Percentiles rank a stretch among this genome's conserved stretches.
phyloP scores from a whole-genome alignment of 169 alveolate genomes.

The Plasmodium cynomolgi region DNA sequence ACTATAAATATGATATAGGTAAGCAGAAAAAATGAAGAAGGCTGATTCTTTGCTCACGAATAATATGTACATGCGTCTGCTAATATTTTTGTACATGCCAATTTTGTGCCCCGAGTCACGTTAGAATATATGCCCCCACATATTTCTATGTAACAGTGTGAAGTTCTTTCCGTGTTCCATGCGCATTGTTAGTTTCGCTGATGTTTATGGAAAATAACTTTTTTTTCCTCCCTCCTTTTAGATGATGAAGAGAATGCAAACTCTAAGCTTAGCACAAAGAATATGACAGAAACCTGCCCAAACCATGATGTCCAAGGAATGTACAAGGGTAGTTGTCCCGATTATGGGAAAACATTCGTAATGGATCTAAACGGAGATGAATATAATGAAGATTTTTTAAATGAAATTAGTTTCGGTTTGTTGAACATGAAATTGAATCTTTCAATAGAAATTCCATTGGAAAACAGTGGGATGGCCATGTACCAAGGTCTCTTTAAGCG shows the following conservation, averaged over 20 bases:
- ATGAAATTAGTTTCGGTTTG: constrained; percentile 53
- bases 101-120: not conserved
- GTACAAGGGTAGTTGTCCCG: constrained; percentile 44
- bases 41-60: not conserved
- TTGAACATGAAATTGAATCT: constrained; percentile 21
- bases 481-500: constrained; percentile 39
- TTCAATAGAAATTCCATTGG: constrained; percentile 33
- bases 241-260: not conserved
- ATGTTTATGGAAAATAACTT: not conserved
- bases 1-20: constrained; percentile 42
- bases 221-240: not conserved
- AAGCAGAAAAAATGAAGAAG: not conserved
- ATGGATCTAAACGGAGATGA: constrained; percentile 17
- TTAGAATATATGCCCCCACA: not conserved
- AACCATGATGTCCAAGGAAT: constrained; percentile 1
- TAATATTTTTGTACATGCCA: not conserved
- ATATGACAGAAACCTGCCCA: constrained; percentile 18
- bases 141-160: not conserved
- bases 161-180: not conserved
- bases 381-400: constrained; percentile 61
- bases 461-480: constrained; percentile 59
- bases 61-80: not conserved
- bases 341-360: constrained; percentile 60
- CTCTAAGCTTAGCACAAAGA: constrained; percentile 6
- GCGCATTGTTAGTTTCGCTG: not conserved